Base-by-base conservation (phyloP, 2,329 filamentous ascomycete species). In the Hawksworthiomyces lignivorus region DNA sequence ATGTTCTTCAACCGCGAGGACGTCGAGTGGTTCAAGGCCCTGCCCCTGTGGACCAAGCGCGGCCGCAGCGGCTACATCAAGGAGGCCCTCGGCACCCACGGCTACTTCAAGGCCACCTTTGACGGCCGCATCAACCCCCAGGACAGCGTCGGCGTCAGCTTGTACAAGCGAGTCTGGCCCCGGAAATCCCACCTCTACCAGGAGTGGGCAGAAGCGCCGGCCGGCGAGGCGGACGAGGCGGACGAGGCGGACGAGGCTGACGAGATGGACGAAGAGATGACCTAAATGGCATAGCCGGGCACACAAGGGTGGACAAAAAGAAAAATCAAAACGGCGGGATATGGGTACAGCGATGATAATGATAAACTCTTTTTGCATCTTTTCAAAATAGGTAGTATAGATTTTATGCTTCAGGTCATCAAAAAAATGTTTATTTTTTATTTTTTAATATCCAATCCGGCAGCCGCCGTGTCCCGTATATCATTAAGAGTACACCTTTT, bases 61-160 rank as follows among this genome's bases (percentile, higher is more conserved):
- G 92, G 92, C 7, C 73, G 92, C 48, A 86, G 80, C 52, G 92
- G 92, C 8, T 96, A 82, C 61, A 80, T 98, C 69, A 96, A 96
- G 71, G 92, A 98, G 69, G 76, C 83, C 44, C 67, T 98, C 37
- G 92, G 92, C 54, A 98, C 92, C 27, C 92, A 98, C 63, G 92
- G 92, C n/a, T 98, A 98, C 69, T 97, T 97, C 76, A 98, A 98
- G 73, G 92, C 92, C 11, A 96, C 84, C 2, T 98, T 98, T 67
- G 94, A 98, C 61, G 87, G 82, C 11, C 86, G 84, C 59, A 90
- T 98, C 61, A 97, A 96, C 62, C 89, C 92, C 2, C 86, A 96
- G 65, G 92, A 98, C 65, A 82, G 88, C 4, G 80, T 98, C 35
- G 92, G 87, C 37, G 84, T 97, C 49, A 94, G 87, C 64, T 59